Evolutionary conservation across 225 moss, liverwort and hornwort genomes (phyloP).

Genomic region (Takakia lepidozioides): DNA sequence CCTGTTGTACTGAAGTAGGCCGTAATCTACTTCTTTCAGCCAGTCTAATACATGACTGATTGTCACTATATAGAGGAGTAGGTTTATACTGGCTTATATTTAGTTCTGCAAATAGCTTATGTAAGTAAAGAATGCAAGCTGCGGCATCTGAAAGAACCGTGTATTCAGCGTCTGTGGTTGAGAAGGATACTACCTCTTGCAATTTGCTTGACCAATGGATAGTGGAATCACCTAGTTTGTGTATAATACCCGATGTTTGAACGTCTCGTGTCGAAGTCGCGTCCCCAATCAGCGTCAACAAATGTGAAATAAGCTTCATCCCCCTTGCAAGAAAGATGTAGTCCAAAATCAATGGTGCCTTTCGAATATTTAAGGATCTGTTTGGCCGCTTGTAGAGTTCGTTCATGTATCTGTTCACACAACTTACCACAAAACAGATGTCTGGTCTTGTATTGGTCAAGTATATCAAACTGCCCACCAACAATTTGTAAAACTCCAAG

Average conservation of each 20-base stretch:
- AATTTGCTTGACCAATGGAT: not conserved
- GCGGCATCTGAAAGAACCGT: not conserved
- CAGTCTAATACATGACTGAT: not conserved
- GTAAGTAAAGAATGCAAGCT: not conserved
- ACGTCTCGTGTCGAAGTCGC: too few species aligned
- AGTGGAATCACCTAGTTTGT: not conserved
- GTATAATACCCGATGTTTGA: conserved; percentile 1
- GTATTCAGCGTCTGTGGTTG: conserved; percentile 1
- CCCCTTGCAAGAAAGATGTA: too few species aligned
- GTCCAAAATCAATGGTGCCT: not conserved
- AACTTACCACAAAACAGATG: too few species aligned
- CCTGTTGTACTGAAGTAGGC: not conserved
- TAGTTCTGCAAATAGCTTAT: not conserved
- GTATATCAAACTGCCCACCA: too few species aligned
- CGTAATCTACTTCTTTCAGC: not conserved
- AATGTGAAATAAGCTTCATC: too few species aligned
- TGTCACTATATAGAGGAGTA: not conserved
- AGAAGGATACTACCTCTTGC: conserved; percentile 2
- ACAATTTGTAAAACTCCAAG: too few species aligned
- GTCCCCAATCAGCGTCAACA: too few species aligned
- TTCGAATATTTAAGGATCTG: too few species aligned
- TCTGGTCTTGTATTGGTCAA: too few species aligned
- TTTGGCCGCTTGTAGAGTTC: too few species aligned
- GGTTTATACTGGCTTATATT: not conserved
- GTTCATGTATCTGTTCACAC: too few species aligned